Conservation (phyloP, 768 basidiomycete genomes). For the Symmetrospora coprosmae region DNA sequence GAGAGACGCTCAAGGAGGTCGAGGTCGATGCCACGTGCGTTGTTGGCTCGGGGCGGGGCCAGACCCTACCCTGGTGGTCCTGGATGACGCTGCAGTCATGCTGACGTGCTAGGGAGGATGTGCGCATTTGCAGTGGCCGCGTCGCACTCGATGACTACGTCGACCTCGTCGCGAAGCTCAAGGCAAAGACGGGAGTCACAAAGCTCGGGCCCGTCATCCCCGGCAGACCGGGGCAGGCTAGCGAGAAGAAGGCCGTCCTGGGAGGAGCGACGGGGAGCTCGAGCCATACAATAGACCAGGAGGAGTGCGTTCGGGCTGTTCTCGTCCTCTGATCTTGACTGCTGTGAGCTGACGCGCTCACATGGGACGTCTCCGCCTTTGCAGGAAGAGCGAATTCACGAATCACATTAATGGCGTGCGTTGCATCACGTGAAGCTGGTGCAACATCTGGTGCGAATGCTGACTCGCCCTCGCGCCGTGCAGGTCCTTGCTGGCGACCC, state of each 20-base stretch:
- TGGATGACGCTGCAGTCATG: too few relatives aligned
- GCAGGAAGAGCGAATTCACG: conserved; percentile 80
- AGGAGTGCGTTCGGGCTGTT: conserved; percentile 38
- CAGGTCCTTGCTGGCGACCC: conserved; percentile 83
- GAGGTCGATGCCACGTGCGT: conserved; percentile 56
- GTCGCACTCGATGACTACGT: conserved; percentile 98
- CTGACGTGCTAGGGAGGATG: neutral
- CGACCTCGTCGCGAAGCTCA: conserved; percentile 75
- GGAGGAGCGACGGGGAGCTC: conserved; percentile 30
- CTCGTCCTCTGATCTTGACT: neutral
- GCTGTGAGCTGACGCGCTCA: neutral
- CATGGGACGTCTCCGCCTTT: conserved; percentile 7
- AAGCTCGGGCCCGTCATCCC: neutral
- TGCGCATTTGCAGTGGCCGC: conserved; percentile 45
- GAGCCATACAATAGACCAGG: conserved; percentile 46
- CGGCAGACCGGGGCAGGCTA: conserved; percentile 14
- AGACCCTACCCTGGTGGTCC: too few relatives aligned
- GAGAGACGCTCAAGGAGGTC: conserved; percentile 70
- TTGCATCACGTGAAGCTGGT: conserved; percentile 6
- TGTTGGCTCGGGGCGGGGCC: conserved; percentile 43
- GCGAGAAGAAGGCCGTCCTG: conserved; percentile 25
- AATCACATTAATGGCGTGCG: conserved; percentile 89
- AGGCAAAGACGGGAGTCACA: conserved; percentile 24
- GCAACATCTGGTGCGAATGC: neutral
- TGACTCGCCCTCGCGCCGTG: neutral